Conservation (phyloP, 2,329 filamentous ascomycete genomes). For the Colletotrichum orchidophilum region DNA sequence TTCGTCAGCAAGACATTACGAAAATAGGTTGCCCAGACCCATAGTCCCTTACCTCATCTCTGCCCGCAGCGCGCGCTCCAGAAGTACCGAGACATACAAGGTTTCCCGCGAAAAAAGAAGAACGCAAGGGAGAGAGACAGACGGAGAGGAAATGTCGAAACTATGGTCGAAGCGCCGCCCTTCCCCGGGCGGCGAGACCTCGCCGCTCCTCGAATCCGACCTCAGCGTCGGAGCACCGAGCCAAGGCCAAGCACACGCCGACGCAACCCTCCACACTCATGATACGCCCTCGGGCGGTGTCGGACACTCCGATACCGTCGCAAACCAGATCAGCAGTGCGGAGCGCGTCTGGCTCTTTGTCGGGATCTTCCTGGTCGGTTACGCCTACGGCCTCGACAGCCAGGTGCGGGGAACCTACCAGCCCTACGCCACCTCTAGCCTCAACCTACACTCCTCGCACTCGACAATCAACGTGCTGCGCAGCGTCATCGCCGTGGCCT, state of each 20-base stretch:
- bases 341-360: conserved; percentile 63
- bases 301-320: conserved; percentile 60
- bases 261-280: neutral
- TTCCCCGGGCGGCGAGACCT: conserved; percentile 18
- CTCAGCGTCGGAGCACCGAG: conserved; percentile 9
- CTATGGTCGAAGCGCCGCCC: conserved; percentile 7
- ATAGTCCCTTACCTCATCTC: neutral
- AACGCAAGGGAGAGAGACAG: neutral
- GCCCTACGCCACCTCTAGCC: conserved; percentile 63
- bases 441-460: conserved; percentile 62
- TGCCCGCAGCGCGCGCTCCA: neutral
- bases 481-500: conserved; percentile 67
- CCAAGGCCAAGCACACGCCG: too few species aligned
- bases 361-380: conserved; percentile 67
- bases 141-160: conserved; percentile 15
- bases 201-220: conserved; percentile 24
- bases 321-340: conserved; percentile 52
- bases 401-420: conserved; percentile 62
- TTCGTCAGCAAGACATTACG: neutral
- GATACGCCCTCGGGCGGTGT: conserved; percentile 51
- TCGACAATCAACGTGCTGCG: conserved; percentile 68
- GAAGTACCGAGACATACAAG: neutral
- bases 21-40: neutral
- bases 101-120: too few species aligned
- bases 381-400: conserved; percentile 67